These are phyloP conservation scores for Penicillium salamii DNA, from an alignment of 495 filamentous ascomycete genomes.

Conservation along the genomic window DNA sequence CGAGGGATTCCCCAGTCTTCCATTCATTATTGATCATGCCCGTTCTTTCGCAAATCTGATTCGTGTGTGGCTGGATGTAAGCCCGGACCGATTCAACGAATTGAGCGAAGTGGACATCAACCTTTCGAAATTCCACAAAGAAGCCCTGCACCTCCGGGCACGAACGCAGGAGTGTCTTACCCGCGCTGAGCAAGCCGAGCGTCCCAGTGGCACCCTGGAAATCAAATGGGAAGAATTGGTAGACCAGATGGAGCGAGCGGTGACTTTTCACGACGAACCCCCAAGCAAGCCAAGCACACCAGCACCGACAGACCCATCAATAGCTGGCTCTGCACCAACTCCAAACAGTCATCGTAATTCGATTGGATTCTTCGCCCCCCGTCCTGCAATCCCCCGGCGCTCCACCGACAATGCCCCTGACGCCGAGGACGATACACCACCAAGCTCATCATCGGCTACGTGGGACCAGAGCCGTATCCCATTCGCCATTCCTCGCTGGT, in stretches of 20 bases:
- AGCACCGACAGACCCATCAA: constrained; percentile 34
- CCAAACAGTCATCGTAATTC: constrained; percentile 41
- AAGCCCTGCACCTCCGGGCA: constrained; percentile 68
- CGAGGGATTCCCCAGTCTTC: constrained; percentile 92
- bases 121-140: constrained; percentile 64
- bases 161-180: constrained; percentile 71
- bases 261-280: constrained; percentile 44
- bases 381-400: constrained; percentile 39
- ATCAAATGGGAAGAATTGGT: constrained; percentile 72
- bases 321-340: constrained; percentile 34
- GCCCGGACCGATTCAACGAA: constrained; percentile 33
- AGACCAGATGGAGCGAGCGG: constrained; percentile 60
- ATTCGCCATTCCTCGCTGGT: constrained; percentile 42
- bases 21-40: constrained; percentile 89
- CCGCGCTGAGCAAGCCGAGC: constrained; percentile 69
- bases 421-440: constrained; percentile 46
- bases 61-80: constrained; percentile 76
- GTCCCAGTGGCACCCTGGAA: constrained; percentile 56
- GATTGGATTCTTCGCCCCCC: constrained; percentile 41
- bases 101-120: constrained; percentile 38
- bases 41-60: constrained; percentile 86
- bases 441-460: constrained; percentile 50
- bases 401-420: constrained; percentile 42
- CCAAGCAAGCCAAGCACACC: constrained; percentile 40
- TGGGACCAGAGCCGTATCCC: constrained; percentile 48